Evolutionary conservation across 2,329 filamentous ascomycete genomes (phyloP), one percentile per base, ranked within the genome.

Genomic region (Septoria petroselini): DNA sequence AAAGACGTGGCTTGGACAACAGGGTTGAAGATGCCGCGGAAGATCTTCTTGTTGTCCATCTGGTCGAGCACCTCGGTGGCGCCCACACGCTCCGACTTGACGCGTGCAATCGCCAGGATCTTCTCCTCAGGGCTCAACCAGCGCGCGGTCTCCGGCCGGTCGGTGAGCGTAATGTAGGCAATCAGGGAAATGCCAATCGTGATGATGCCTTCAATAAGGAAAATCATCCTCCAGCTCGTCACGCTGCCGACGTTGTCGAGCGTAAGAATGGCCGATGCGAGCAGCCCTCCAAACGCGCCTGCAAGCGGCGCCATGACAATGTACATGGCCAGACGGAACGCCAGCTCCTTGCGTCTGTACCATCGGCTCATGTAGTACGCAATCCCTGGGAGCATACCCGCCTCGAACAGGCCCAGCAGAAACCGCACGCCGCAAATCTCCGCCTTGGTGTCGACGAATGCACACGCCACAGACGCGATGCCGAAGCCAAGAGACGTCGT

Each of bases 351-450:
- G 25, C 82, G 74, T n/a, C 83, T 74, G 58, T 88, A 88, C 84
- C 84, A 88, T 43, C 84, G 73, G 1, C 79, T 83, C 15, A 88
- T 70, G 59, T 88, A 88, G 67, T 88, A 89, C 0, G 84, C 83
- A 33, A 87, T 86, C 0, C 85, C 85, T 0, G 85, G 85, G 46
- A 88, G 67, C 78, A 89, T 82, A 6, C 85, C 85, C 0, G 85
- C 82, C 67, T 90, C 86, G 50, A 88, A 87, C 8, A 85, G 67
- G 4, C 72, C 73, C 3, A 65, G 53, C 1, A 61, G 40, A 58
- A 88, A 87, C 4, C 85, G 79, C 0, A 88, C 83, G 11, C 75
- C 83, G 30, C 73, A 81, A 2, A 73, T 70, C 2, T 73, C 67
- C 1, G 74, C 68, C 15, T 79, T 73, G 48, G 76, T 74, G 23